Evolutionary conservation across 1,139 yeast species (phyloP).

Genomic region (Nakaseomyces bracarensis): DNA sequence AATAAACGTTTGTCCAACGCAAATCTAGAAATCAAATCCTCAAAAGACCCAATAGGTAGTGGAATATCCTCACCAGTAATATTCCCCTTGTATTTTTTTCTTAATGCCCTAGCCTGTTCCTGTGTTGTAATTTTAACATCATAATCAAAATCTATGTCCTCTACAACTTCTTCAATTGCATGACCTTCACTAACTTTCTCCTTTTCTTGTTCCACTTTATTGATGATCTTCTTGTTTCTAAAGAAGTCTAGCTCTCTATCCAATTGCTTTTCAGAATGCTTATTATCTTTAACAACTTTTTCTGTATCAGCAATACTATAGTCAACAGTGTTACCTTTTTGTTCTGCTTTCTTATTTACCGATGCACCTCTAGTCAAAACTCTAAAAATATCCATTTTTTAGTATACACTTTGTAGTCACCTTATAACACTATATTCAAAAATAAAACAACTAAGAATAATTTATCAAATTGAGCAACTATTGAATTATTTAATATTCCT

Average conservation of each 20-base stretch:
- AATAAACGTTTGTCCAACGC: conserved; percentile 55
- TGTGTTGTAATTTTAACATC: conserved; percentile 41
- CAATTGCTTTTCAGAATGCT: conserved; percentile 38
- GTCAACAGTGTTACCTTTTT: conserved; percentile 23
- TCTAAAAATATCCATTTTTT: conserved; percentile 79
- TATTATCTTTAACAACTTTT: conserved; percentile 25
- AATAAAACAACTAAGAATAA: too few relatives aligned
- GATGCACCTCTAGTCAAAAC: conserved; percentile 81
- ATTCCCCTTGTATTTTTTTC: conserved; percentile 52
- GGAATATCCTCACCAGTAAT: conserved; percentile 76
- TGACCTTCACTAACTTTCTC: conserved; percentile 22
- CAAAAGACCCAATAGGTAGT: conserved; percentile 80
- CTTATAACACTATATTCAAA: too few relatives aligned
- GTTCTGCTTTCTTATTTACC: conserved; percentile 42
- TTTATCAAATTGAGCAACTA: too few relatives aligned
- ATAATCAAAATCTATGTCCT: conserved; percentile 15
- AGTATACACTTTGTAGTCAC: too few relatives aligned
- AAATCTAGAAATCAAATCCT: conserved; percentile 64
- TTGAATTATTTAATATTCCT: too few relatives aligned
- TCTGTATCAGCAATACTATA: conserved; percentile 20
- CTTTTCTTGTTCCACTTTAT: conserved; percentile 22
- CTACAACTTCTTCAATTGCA: conserved; percentile 32
- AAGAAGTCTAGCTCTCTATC: conserved; percentile 66
- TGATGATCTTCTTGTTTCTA: conserved; percentile 42
- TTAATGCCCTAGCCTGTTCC: conserved; percentile 49